These are phyloP conservation scores for Sporothrix inflata DNA, from an alignment of 2,329 filamentous ascomycete species.

Conservation along the genomic window DNA sequence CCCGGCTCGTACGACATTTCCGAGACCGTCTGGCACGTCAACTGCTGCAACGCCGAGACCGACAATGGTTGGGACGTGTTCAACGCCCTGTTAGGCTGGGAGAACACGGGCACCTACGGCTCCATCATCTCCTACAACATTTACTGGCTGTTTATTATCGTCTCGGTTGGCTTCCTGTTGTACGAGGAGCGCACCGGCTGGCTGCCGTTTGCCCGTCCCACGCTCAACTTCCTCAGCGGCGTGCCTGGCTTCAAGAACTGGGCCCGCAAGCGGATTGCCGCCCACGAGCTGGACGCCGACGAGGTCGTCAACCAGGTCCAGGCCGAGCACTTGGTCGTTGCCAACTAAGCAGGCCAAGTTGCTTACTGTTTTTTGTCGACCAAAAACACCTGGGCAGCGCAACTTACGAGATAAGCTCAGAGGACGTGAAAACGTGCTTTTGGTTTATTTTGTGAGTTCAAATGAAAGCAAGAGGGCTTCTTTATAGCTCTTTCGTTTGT, in stretches of 20 bases:
- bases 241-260: conserved; percentile 33
- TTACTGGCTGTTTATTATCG: conserved; percentile 76
- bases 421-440: background rate
- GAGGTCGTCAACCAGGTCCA: conserved; percentile 31
- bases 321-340: conserved; percentile 27
- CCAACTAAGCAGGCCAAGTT: background rate
- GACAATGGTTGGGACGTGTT: conserved; percentile 86
- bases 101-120: conserved; percentile 84
- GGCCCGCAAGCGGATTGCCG: conserved; percentile 33
- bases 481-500: background rate
- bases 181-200: conserved; percentile 65
- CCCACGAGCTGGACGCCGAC: conserved; percentile 31
- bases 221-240: conserved; percentile 25
- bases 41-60: conserved; percentile 76
- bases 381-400: background rate
- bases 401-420: background rate
- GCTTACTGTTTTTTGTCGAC: background rate
- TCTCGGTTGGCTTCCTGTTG: conserved; percentile 52
- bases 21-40: conserved; percentile 79
- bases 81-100: conserved; percentile 84
- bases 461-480: no score
- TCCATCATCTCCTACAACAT: conserved; percentile 86
- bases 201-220: conserved; percentile 46
- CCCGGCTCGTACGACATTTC: conserved; percentile 78
- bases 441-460: background rate